Evolutionary conservation across 805 yeast species (phyloP), one percentile per base, ranked within the genome.

Genomic region (Kockiozyma suomiensis): DNA sequence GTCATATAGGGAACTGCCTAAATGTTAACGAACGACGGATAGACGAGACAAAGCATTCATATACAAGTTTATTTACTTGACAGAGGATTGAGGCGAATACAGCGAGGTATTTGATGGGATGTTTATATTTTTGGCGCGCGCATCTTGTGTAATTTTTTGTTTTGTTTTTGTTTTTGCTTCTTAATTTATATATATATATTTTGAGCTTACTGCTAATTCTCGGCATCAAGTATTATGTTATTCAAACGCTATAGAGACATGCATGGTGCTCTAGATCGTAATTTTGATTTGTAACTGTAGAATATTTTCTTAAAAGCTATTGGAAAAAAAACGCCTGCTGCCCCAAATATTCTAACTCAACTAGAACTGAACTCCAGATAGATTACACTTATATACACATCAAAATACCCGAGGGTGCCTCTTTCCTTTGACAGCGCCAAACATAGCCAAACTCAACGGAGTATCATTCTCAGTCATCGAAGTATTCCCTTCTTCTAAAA

Each of bases 401-500:
- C 45, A 57, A 32, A 64, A 63, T 2, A 64, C 40, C 23, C 66
- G 40, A 32, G 61, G 23, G 17, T 51, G 64, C 45, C 53, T 50
- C 1, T 40, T 45, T 7, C 67, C 62, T 46, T 62, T 62, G 10
- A 59, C 62, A 12, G 66, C 65, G 3, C 62, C 86, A 69, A 85
- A 85, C 56, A 80, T 71, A 17, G 82, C 79, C 54, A 85, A 71
- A 58, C 81, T 81, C 17, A 85, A 70, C 1, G 86, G 80, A 0
- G 82, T 78, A 65, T 85, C 87, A 69, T 84, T 83, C 30, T 75
- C 62, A 4, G 79, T 75, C 58, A 76, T 73, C 5, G 73, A 66
- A 0, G 84, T 81, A 62, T 76, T 80, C 0, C 85, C 74, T 55
- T 85, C 87, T 66, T 84, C 87, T 47, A 85, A 76, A 65, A 84